Base-by-base conservation (phyloP, 495 filamentous ascomycete genomes). In the Hypoxylon lienhwacheense region DNA sequence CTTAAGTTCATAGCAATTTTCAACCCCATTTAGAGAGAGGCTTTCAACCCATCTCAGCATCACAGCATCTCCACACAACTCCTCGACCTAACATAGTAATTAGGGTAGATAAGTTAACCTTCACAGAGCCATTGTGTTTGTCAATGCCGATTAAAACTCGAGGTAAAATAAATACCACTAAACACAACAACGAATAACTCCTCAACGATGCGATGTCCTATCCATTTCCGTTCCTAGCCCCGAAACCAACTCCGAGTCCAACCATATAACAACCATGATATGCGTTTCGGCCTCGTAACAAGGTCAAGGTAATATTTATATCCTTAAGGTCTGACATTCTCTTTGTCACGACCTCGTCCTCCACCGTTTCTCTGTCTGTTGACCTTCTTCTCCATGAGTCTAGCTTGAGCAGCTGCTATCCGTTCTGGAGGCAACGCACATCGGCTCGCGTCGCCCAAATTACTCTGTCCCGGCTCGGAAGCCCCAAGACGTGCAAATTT, bases 401-500 rank as follows among this genome's bases (percentile, higher is more conserved):
- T 73, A 20, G 81, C 83, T 55, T 80, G 76, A 2, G 87, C 87
- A 5, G 85, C 85, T 11, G 80, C 77, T 21, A 71, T 68, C 25
- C 86, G 76, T 8, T 87, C 83, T 1, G 81, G 71, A 2, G 85
- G 75, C 15, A 89, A 54, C 0, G 67, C 60, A n/a, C 74, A 73
- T 11, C 73, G 76, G 37, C 59, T 72, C 2, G 70, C 59, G 37
- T 71, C 73, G 12, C 54, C 61, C 7, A 52, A 55, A 36, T 31
- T 63, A 31, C 70, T 56, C 11, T 59, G 48, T 36, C 67, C 66
- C 14, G 41, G 53, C 39, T 67, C 60, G 12, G 59, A 53, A 11
- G 58, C 68, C 29, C 69, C 71, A 21, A 66, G 65, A 42, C 70
- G 72, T 1, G 66, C 68, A 31, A 73, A 68, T 24, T 70, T 72